Evolutionary conservation across 441 rosid species (phyloP), one percentile per base, ranked within the genome.

Genomic region (Adansonia grandidieri): DNA sequence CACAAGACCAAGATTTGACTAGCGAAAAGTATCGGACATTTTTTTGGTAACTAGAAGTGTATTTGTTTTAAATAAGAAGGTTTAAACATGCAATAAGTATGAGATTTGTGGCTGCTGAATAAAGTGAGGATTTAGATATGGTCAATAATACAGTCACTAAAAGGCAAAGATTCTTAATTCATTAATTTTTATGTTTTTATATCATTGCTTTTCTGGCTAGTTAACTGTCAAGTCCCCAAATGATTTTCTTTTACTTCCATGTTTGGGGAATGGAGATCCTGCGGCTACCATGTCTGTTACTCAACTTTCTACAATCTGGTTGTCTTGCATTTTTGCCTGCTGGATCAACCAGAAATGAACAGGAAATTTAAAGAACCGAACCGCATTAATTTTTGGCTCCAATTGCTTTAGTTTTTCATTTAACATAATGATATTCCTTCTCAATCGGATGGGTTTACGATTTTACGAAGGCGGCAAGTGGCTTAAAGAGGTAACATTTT

Each of bases 41-140:
- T 22, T 62, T 42, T 9, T 8, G 17, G 20, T 1, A 40, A 22
- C 28, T 19, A 68, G n/a, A 71, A 24, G 74, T 70, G 60, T 22
- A 32, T 50, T 47, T 22, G 13, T 70, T 13, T 69, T 70, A 20
- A 48, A 50, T 50, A 70, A 6, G 51, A 50, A 22, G 20, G 24
- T 51, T 9, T 28, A 37, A 32, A 32, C 15, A 9, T 54, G 63
- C 13, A 56, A 11, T 17, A 70, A 48, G 45, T 19, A 60, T 42
- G 69, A 9, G 45, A 15, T 45, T 57, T 40, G 14, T 11, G 78
- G 67, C 81, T 57, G 78, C 77, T 28, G 57, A 13, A 63, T 11
- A 62, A 62, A 48, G 32, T 4, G 14, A 4, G 37, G 37, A 13
- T 6, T 8, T 20, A 58, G 51, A 44, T 57, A 15, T 24, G 63